Conservation (phyloP, 768 basidiomycete genomes). For the Calocybe indica region DNA sequence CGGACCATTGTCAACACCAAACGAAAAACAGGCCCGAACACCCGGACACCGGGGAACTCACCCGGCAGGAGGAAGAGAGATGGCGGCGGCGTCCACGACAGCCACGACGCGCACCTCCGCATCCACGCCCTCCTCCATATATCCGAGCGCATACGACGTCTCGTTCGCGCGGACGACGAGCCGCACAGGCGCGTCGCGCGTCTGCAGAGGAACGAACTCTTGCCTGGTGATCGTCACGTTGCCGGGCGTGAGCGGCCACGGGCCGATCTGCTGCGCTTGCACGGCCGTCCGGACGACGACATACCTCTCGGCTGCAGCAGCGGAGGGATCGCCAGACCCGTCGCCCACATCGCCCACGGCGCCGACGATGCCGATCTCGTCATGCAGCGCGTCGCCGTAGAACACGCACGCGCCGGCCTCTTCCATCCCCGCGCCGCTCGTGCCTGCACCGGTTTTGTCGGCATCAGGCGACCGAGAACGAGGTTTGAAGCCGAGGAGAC, state of each 20-base stretch:
- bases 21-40: not conserved
- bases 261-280: constrained; percentile 27
- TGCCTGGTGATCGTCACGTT: constrained; percentile 24
- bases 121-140: constrained; percentile 21
- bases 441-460: too few species aligned
- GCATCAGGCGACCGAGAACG: too few species aligned
- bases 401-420: constrained; percentile 33
- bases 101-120: constrained; percentile 17
- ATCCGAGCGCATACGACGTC: constrained; percentile 25
- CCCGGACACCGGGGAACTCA: constrained; percentile 10
- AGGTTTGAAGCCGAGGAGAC: constrained; percentile 6
- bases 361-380: constrained; percentile 28
- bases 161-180: constrained; percentile 23
- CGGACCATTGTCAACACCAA: not conserved
- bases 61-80: constrained; percentile 28
- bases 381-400: constrained; percentile 30
- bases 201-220: constrained; percentile 12
- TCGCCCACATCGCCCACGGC: constrained; percentile 28
- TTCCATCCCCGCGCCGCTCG: constrained; percentile 16
- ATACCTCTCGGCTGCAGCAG: constrained; percentile 14
- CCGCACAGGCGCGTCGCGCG: constrained; percentile 17
- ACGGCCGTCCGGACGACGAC: constrained; percentile 23
- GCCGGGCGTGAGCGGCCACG: constrained; percentile 23
- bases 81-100: constrained; percentile 23
- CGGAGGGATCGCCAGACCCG: constrained; percentile 26